Percentiles rank a stretch among this genome's conserved stretches.
phyloP scores from a whole-genome alignment of 2,329 filamentous ascomycete species.

The Helotiales sp. region DNA sequence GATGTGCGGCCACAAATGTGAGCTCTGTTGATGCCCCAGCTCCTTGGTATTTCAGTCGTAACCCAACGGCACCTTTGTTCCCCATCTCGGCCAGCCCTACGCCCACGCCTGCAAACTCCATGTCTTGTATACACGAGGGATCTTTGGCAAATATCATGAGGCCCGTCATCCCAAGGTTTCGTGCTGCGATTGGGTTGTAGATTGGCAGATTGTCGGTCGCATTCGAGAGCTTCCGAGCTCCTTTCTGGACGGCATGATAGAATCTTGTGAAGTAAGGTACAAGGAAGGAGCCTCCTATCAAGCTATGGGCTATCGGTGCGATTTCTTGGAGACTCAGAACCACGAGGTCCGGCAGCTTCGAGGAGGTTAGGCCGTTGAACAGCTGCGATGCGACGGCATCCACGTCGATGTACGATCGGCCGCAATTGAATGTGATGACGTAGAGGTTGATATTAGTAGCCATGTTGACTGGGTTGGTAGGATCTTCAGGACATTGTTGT shows the following conservation, averaged over 20 bases:
- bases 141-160: conserved; percentile 81
- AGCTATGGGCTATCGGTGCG: conserved; percentile 78
- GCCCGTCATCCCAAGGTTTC: conserved; percentile 86
- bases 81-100: conserved; percentile 87
- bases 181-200: conserved; percentile 70
- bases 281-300: conserved; percentile 81
- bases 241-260: conserved; percentile 69
- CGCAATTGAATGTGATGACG: conserved; percentile 89
- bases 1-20: conserved; percentile 85
- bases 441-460: conserved; percentile 67
- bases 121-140: conserved; percentile 56
- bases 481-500: no score
- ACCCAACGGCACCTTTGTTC: conserved; percentile 89
- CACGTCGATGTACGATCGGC: conserved; percentile 67
- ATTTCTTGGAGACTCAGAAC: conserved; percentile 81
- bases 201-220: conserved; percentile 38
- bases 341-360: conserved; percentile 64
- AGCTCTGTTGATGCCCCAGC: conserved; percentile 55
- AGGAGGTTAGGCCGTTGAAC: conserved; percentile 53
- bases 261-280: conserved; percentile 74
- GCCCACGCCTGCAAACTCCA: conserved; percentile 81
- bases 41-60: conserved; percentile 63
- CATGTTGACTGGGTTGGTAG: conserved; percentile 33
- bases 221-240: conserved; percentile 45
- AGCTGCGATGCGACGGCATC: conserved; percentile 71